Percentiles rank a stretch among this genome's conserved stretches.
Evolutionary conservation across 768 basidiomycete species (phyloP).

Genomic region (Gymnopilus dilepis): DNA sequence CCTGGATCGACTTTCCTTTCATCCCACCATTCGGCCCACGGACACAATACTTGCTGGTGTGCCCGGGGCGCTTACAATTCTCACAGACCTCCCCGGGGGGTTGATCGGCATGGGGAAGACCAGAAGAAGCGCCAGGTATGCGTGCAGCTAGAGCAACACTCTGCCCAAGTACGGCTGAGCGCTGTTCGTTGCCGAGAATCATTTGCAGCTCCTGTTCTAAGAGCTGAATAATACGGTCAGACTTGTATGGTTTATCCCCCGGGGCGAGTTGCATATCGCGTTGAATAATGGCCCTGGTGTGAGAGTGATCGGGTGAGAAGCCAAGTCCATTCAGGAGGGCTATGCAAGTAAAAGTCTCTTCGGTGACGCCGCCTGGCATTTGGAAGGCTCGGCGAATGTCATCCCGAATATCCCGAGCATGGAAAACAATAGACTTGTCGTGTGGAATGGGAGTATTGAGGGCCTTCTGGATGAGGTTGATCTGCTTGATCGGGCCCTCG

Average conservation of each 20-base stretch:
- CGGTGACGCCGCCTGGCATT: constrained; percentile 8
- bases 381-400: constrained; percentile 3
- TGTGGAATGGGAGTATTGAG: constrained; percentile 5
- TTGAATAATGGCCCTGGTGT: constrained; percentile 15
- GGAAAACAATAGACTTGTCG: neutral
- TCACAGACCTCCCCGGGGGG: constrained; percentile 10
- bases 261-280: constrained; percentile 17
- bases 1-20: constrained; percentile 30
- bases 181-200: neutral
- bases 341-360: constrained; percentile 4
- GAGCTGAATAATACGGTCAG: neutral
- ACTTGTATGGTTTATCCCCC: constrained; percentile 12
- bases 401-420: neutral
- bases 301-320: neutral
- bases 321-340: constrained; percentile 10
- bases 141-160: neutral
- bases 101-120: neutral
- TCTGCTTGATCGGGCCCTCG: constrained; percentile 27
- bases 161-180: neutral
- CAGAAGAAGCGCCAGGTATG: neutral
- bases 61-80: constrained; percentile 17
- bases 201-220: constrained; percentile 14
- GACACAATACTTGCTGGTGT: constrained; percentile 27
- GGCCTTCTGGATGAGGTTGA: constrained; percentile 20
- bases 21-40: constrained; percentile 27